phyloP scores from a whole-genome alignment of 805 yeast genomes.

The Kodamaea restingae region DNA sequence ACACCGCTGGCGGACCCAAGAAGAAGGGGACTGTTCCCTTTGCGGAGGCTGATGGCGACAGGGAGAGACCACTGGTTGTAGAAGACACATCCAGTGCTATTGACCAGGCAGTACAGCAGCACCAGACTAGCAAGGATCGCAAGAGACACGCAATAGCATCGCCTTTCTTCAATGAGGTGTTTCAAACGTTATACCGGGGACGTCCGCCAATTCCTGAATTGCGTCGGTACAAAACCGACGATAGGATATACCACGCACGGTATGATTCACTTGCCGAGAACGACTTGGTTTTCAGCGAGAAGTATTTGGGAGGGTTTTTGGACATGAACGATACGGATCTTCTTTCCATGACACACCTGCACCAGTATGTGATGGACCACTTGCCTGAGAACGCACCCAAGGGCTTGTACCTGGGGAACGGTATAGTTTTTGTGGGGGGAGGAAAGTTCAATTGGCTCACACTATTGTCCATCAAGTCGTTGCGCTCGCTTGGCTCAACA shows the following conservation, averaged over 20 bases:
- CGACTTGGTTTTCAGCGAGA: constrained; percentile 44
- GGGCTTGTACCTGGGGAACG: constrained; percentile 42
- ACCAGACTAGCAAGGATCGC: constrained; percentile 4
- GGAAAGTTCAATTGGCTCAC: constrained; percentile 74
- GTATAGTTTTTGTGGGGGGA: constrained; percentile 74
- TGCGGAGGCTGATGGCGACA: background rate
- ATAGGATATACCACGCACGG: constrained; percentile 53
- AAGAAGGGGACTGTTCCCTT: constrained; percentile 6
- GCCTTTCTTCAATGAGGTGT: constrained; percentile 40
- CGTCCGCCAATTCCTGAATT: constrained; percentile 44
- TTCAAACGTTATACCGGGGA: constrained; percentile 37
- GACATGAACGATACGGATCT: constrained; percentile 43
- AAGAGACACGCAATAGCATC: constrained; percentile 27
- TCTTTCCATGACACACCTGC: constrained; percentile 43
- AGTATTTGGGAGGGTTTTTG: constrained; percentile 48
- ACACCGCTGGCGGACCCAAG: constrained; percentile 3
- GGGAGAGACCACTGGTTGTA: constrained; percentile 1
- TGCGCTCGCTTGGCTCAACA: constrained; percentile 62
- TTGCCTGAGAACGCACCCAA: constrained; percentile 41
- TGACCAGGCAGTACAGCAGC: background rate
- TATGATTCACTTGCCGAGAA: constrained; percentile 30
- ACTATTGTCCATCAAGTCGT: constrained; percentile 56
- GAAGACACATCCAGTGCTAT: background rate
- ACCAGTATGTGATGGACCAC: constrained; percentile 39
- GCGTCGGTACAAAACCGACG: constrained; percentile 40